These are phyloP conservation scores for Fusarium continuum DNA, from an alignment of 2,329 filamentous ascomycete genomes.

Conservation along the genomic window DNA sequence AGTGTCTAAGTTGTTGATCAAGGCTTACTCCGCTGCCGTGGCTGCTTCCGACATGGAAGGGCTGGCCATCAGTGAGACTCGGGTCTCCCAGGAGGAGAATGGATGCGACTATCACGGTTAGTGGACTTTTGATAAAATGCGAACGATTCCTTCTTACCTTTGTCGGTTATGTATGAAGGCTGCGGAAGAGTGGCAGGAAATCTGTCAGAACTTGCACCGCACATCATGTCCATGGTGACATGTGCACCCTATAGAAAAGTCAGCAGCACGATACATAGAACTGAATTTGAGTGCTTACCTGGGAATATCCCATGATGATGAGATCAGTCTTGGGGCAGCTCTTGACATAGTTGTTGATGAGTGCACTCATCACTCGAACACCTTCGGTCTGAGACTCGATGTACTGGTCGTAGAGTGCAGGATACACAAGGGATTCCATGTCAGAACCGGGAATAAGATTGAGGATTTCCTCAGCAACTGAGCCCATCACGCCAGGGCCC, in stretches of 20 bases:
- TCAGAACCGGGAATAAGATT: conserved; percentile 24
- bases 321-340: conserved; percentile 30
- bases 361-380: conserved; percentile 1
- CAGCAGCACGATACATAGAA: not conserved
- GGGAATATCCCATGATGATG: conserved; percentile 33
- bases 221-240: conserved; percentile 16
- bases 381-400: conserved; percentile 32
- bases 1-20: not conserved
- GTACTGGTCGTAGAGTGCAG: conserved; percentile 31
- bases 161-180: not conserved
- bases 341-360: conserved; percentile 19
- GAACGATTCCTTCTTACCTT: not conserved
- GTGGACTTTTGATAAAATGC: fast-evolving
- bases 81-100: conserved; percentile 30
- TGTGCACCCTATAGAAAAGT: conserved; percentile 16
- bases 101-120: conserved; percentile 2
- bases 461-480: conserved; percentile 11
- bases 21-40: conserved; percentile 24
- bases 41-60: conserved; percentile 23
- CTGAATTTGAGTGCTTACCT: not conserved
- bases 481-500: conserved; percentile 31
- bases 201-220: conserved; percentile 17
- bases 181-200: conserved; percentile 4
- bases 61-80: conserved; percentile 16
- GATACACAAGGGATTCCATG: conserved; percentile 33